phyloP scores from a whole-genome alignment of 2,329 filamentous ascomycete genomes.

The Ophiostoma quercus region DNA sequence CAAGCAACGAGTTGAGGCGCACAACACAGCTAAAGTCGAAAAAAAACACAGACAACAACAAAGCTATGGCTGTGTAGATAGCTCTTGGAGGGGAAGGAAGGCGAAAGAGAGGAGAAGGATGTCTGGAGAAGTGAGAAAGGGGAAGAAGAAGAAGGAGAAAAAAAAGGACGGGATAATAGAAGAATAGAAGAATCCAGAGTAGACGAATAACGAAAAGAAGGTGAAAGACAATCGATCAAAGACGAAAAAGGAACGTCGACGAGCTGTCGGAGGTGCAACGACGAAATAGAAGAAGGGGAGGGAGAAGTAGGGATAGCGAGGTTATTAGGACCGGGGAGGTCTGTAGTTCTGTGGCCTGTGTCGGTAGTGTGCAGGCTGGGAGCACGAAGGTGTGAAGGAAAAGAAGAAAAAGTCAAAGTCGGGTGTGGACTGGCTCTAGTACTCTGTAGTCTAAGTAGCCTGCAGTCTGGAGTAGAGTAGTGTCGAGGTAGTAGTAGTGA shows the following conservation, averaged over 20 bases:
- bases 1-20: not conserved
- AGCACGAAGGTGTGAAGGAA: not conserved
- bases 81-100: constrained; percentile 11
- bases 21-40: not conserved
- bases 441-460: constrained; percentile 9
- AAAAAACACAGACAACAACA: constrained; percentile 4
- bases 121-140: not conserved
- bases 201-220: constrained; percentile 8
- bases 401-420: constrained; percentile 18
- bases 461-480: not conserved
- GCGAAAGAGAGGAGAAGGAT: constrained; percentile 11
- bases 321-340: not conserved
- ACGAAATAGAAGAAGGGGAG: constrained; percentile 12
- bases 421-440: constrained; percentile 11
- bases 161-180: constrained; percentile 5
- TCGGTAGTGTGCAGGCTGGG: not conserved
- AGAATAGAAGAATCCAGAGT: not conserved
- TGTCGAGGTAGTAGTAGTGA: constrained; percentile 10
- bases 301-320: not conserved
- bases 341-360: not conserved
- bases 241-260: not conserved
- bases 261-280: constrained; percentile 3
- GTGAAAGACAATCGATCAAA: constrained; percentile 4
- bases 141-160: constrained; percentile 7
- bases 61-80: not conserved